Percentiles rank a stretch among this genome's conserved stretches.
Evolutionary conservation across 2,329 filamentous ascomycete species (phyloP).

Genomic region (Aquanectria penicillioides): DNA sequence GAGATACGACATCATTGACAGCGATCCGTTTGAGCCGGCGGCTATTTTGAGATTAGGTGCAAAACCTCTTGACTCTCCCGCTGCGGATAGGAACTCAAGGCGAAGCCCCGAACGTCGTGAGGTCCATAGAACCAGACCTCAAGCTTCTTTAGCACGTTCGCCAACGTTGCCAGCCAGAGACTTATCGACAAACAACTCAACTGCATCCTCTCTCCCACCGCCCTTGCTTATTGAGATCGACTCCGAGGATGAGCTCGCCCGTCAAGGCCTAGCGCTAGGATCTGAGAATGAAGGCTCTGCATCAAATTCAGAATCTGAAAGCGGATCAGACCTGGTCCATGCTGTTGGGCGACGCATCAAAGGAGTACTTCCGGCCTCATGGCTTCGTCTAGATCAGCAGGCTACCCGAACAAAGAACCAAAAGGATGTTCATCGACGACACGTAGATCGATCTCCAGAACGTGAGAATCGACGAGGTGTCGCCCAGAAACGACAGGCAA

Average conservation of each 20-base stretch:
- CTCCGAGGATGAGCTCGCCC: slow-evolving; percentile 37
- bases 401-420: slow-evolving; percentile 45
- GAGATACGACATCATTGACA: slow-evolving; percentile 44
- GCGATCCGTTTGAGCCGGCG: slow-evolving; percentile 44
- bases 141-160: neutral
- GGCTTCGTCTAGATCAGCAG: slow-evolving; percentile 68
- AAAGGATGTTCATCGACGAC: slow-evolving; percentile 42
- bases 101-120: slow-evolving; percentile 21
- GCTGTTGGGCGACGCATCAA: slow-evolving; percentile 59
- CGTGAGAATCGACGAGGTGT: slow-evolving; percentile 58
- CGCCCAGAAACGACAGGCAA: slow-evolving; percentile 55
- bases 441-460: slow-evolving; percentile 48
- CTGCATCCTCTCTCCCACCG: slow-evolving; percentile 11
- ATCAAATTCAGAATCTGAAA: slow-evolving; percentile 47
- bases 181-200: neutral
- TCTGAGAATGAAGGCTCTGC: slow-evolving; percentile 25
- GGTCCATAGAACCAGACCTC: neutral
- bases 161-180: neutral
- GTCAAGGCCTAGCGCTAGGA: neutral
- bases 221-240: slow-evolving; percentile 32
- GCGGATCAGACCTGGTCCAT: slow-evolving; percentile 54
- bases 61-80: slow-evolving; percentile 30
- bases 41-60: slow-evolving; percentile 28
- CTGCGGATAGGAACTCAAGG: slow-evolving; percentile 35
- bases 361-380: slow-evolving; percentile 74